Evolutionary conservation across 2,329 filamentous ascomycete species (phyloP), one percentile per base, ranked within the genome.

Genomic region (Tolypocladium guangdongense): DNA sequence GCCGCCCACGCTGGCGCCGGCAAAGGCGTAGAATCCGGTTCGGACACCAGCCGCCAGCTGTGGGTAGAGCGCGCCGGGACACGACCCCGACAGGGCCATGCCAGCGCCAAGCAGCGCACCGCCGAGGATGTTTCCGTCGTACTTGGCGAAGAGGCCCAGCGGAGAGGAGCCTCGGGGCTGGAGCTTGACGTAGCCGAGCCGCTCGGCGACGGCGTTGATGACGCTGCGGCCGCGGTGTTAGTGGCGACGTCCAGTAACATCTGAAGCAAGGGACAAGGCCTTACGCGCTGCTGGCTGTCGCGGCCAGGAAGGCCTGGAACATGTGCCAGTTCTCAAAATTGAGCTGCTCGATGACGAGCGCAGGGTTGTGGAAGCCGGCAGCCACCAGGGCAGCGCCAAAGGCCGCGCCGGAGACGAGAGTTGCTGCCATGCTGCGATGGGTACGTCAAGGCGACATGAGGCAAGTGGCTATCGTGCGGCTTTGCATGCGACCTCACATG

Each of bases 111-210:
- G 74, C 3, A 86, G 66, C 18, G 73, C 62, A 5, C 84, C 84
- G 53, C 84, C 84, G 58, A 86, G 59, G 48, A 86, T 66, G 63
- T 88, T 87, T 53, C 82, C 84, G 60, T 86, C 83, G 60, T 82
- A 82, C 20, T 66, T 62, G 10, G 71, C 69, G 58, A 82, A 75
- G 60, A 83, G 68, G 51, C 74, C 76, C 30, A 83, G 62, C 7
- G 75, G 71, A 1, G 81, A 77, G 36, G 75, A 75, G 54, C 69
- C 66, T 11, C 80, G 77, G 0, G 78, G 76, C 2, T 67, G 67
- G 14, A 79, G 67, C 18, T 63, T 64, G 32, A 74, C 65, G 59
- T 73, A 71, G 38, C 70, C 70, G 2, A 74, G 62, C 6, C 65
- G 65, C 49, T 79, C 74, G 12, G 74, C 68, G 18, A 76, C 36